These are phyloP conservation scores for Sisymbrium altissimum DNA, from an alignment of 345 rosid species.

Conservation along the genomic window DNA sequence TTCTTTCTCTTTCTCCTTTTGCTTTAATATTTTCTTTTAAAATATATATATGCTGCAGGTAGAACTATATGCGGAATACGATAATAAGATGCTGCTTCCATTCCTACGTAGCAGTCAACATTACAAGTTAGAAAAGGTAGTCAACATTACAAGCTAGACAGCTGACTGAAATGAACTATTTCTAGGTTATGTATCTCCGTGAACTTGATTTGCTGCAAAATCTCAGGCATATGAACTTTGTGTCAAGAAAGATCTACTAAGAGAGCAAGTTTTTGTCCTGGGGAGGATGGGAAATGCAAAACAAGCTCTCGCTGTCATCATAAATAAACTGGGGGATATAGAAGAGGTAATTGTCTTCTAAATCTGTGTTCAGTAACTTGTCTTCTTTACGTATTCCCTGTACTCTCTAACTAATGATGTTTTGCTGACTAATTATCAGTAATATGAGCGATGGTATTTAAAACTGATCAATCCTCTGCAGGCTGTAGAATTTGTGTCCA, in stretches of 20 bases:
- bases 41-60: slow-evolving; percentile 51
- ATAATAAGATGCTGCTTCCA: slow-evolving; percentile 88
- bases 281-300: slow-evolving; percentile 98
- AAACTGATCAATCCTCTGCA: slow-evolving; percentile 38
- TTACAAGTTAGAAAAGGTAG: slow-evolving; percentile 93
- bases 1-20: slow-evolving; percentile 11
- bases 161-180: slow-evolving; percentile 12
- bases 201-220: slow-evolving; percentile 30
- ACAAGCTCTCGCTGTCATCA: slow-evolving; percentile 87
- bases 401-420: slow-evolving; percentile 1
- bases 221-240: slow-evolving; percentile 91
- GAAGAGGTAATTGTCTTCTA: slow-evolving; percentile 62
- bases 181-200: neutral
- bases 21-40: neutral
- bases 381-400: neutral
- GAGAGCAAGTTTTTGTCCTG: slow-evolving; percentile 93
- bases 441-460: slow-evolving; percentile 1
- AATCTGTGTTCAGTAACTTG: neutral
- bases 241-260: slow-evolving; percentile 67
- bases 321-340: slow-evolving; percentile 86
- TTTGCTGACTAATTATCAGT: slow-evolving; percentile 3
- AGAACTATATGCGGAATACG: slow-evolving; percentile 89
- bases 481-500: slow-evolving; percentile 97
- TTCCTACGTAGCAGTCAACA: slow-evolving; percentile 98
- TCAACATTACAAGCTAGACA: slow-evolving; percentile 28